Conservation (phyloP, 441 rosid genomes). For the Oxalis stricta region DNA sequence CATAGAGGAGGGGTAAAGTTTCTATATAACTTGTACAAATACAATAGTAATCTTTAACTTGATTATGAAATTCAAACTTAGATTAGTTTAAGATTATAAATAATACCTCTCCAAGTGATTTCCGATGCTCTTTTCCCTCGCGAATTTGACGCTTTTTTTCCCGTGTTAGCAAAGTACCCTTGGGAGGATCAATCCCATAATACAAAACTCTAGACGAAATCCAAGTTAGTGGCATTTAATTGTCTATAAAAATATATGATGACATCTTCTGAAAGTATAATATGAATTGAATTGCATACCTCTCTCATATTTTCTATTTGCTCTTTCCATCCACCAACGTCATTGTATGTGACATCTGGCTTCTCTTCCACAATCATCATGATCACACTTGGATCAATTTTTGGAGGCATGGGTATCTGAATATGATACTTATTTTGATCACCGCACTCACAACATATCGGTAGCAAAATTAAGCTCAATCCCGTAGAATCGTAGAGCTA, state of each 20-base stretch:
- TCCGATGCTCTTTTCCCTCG: too few species aligned
- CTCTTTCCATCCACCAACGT: slow-evolving; percentile 98
- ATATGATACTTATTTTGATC: slow-evolving; percentile 94
- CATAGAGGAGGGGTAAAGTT: slow-evolving; percentile 79
- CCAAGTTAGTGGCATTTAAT: not conserved
- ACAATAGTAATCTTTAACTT: too few species aligned
- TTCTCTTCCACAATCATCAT: slow-evolving; percentile 99
- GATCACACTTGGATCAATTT: slow-evolving; percentile 95
- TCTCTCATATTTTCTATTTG: slow-evolving; percentile 96
- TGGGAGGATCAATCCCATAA: slow-evolving; percentile 90
- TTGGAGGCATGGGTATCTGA: slow-evolving; percentile 94
- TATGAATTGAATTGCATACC: slow-evolving; percentile 23
- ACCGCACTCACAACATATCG: slow-evolving; percentile 34
- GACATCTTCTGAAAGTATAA: not conserved
- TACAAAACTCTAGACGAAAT: not conserved
- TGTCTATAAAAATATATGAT: too few species aligned
- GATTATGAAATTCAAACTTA: too few species aligned
- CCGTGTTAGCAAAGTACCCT: slow-evolving; percentile 98
- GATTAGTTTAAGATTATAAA: too few species aligned
- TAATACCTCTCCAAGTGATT: too few species aligned
- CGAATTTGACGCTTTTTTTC: too few species aligned
- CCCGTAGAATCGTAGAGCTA: too few species aligned
- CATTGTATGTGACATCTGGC: slow-evolving; percentile 95
- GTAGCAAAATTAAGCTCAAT: too few species aligned
- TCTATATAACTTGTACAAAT: slow-evolving; percentile 49